Evolutionary conservation across 345 rosid species (phyloP).

Genomic region (Populus euphratica): DNA sequence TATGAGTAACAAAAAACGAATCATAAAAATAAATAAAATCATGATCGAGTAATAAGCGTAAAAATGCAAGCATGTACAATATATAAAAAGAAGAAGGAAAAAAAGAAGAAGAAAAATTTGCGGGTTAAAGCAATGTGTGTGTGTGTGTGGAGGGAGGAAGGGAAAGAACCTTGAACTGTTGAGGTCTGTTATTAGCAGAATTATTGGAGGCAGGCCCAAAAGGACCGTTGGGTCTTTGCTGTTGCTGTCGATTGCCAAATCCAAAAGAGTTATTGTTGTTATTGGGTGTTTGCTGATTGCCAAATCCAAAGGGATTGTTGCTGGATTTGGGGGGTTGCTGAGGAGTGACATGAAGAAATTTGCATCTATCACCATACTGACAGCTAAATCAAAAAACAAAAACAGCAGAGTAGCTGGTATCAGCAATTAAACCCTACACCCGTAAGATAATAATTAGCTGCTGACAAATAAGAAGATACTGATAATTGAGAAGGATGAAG

Average conservation of each 20-base stretch:
- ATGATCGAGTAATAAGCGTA: neutral
- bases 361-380: constrained; percentile 70
- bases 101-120: neutral
- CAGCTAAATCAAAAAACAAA: constrained; percentile 49
- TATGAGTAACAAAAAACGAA: neutral
- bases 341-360: constrained; percentile 55
- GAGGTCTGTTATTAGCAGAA: constrained; percentile 31
- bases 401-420: neutral
- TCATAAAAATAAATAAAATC: neutral
- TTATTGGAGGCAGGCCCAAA: constrained; percentile 8
- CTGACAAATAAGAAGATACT: neutral
- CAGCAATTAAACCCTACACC: neutral
- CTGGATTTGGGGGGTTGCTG: constrained; percentile 41
- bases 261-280: no score
- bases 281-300: constrained; percentile 36
- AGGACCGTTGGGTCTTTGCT: no score
- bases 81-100: neutral
- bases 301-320: constrained; percentile 38
- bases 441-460: neutral
- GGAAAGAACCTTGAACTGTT: constrained; percentile 59
- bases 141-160: neutral
- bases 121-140: no score
- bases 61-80: neutral
- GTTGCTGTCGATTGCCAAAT: no score
- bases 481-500: neutral